These are phyloP conservation scores for Sphagnum fallax DNA, from an alignment of 228 moss, liverwort and hornwort species.

Conservation along the genomic window DNA sequence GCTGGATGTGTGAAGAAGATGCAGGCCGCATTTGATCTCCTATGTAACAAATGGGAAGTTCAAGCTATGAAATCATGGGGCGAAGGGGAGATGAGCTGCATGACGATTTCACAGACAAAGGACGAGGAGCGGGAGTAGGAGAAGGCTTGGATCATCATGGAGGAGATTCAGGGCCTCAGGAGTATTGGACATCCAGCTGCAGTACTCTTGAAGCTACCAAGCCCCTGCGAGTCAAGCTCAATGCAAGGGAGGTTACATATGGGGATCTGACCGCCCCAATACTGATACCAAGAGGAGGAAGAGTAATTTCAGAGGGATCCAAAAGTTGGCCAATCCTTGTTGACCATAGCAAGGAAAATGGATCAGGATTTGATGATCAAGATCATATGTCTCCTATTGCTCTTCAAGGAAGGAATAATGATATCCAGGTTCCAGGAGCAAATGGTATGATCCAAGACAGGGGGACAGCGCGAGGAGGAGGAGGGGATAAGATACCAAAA, in stretches of 20 bases:
- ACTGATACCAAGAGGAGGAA: constrained; percentile 14
- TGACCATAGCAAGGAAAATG: not conserved
- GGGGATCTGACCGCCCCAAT: constrained; percentile 16
- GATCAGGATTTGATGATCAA: no score
- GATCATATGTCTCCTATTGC: no score
- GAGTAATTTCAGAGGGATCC: not conserved
- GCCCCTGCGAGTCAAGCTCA: not conserved
- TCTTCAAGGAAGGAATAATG: no score
- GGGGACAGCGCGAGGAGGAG: not conserved
- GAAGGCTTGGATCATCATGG: no score
- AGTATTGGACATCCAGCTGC: not conserved
- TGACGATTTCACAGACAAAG: not conserved
- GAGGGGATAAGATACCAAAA: constrained; percentile 4
- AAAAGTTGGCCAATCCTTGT: constrained; percentile 26
- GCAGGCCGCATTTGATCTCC: no score
- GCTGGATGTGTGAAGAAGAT: no score
- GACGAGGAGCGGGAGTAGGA: constrained; percentile 7
- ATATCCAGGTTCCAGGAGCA: constrained; percentile 1
- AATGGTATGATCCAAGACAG: constrained; percentile 8
- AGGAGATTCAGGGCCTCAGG: not conserved
- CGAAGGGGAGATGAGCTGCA: constrained; percentile 13
- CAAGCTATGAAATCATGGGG: constrained; percentile 18
- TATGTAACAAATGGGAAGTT: not conserved
- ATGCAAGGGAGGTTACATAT: not conserved
- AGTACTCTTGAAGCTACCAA: not conserved